Base-by-base conservation (phyloP, 73 alveolate species). In the Symbiodinium pilosum region DNA sequence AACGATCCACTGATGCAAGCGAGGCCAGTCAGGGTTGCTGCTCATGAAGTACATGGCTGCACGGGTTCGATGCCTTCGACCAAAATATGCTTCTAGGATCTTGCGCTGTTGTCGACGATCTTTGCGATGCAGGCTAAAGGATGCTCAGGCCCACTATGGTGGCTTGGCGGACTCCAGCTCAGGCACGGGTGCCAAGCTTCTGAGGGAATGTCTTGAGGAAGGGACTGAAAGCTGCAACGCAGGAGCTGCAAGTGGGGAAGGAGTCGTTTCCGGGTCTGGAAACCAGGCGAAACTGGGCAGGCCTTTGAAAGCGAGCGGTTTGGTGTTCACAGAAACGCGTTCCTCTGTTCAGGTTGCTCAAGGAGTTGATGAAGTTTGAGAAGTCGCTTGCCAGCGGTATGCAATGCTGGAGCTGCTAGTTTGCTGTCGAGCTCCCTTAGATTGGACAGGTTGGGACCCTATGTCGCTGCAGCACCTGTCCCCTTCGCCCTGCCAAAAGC, bases 1-100 rank as follows among this genome's bases (percentile, higher is more conserved):
- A 83, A 91, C 26, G 97, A 91, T 34, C 97, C 97, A 43, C 32
- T 91, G 47, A 91, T 91, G 83, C 73, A 42, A 12, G 97, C 41
- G 52, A 68, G 97, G 73, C 75, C 42, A 5, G 64, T 9, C 39
- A 18, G 85, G 32, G 18, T n/a, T 14, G 77, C 77, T 4, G 77
- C 9, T 4, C 4, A 4, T 59, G 30, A 20, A 14, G 21, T 6
- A 59, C 9, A 12, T 9, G 9, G 28, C 69, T n/a, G n/a, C n/a
- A n/a, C n/a, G n/a, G n/a, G n/a, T n/a, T n/a, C n/a, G n/a, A 69
- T 24, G 41, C 73, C 73, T n/a, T 54, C 71, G 73, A 8, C 73
- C 4, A 30, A 4, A 54, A 9, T n/a, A 18, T 26, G 73, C 20
- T 9, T 1, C 26, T 16, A 24, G 34, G 0, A 54, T 24, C 34